Conservation (phyloP, 2,329 filamentous ascomycete genomes). For the Aspergillus fijiensis region DNA sequence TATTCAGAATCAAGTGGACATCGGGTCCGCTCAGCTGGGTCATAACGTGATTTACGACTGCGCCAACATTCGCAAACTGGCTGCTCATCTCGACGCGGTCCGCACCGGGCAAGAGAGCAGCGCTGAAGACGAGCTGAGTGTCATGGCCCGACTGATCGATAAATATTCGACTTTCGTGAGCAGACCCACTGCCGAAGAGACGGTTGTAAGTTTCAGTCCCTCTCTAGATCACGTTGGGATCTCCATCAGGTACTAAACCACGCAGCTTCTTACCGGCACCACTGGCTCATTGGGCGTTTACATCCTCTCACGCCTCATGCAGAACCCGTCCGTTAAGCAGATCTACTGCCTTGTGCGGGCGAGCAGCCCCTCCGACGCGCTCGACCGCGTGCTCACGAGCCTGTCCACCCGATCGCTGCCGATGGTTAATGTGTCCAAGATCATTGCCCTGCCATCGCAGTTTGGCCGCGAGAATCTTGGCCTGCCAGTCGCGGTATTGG, state of each 20-base stretch:
- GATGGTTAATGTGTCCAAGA: slow-evolving; percentile 10
- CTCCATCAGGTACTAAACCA: no score
- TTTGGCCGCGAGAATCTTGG: slow-evolving; percentile 7
- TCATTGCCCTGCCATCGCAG: slow-evolving; percentile 7
- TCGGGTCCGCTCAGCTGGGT: slow-evolving; percentile 49
- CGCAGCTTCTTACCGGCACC: slow-evolving; percentile 58
- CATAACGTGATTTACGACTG: slow-evolving; percentile 63
- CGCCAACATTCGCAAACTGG: slow-evolving; percentile 50
- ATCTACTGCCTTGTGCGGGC: slow-evolving; percentile 13
- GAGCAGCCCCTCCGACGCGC: background rate
- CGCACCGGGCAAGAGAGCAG: slow-evolving; percentile 37
- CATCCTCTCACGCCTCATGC: slow-evolving; percentile 49
- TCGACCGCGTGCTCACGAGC: slow-evolving; percentile 12
- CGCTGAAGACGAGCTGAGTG: slow-evolving; percentile 42
- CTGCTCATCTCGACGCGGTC: slow-evolving; percentile 47
- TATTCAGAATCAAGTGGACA: slow-evolving; percentile 53
- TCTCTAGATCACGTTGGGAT: background rate
- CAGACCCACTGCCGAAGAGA: slow-evolving; percentile 24
- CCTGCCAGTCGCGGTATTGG: slow-evolving; percentile 12
- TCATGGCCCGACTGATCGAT: slow-evolving; percentile 50
- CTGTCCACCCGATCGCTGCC: slow-evolving; percentile 7
- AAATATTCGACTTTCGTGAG: slow-evolving; percentile 44
- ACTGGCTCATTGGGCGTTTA: slow-evolving; percentile 67
- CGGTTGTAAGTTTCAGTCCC: slow-evolving; percentile 17
- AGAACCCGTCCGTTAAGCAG: slow-evolving; percentile 4